A percentile compares a stretch with the other conserved stretches of the same genome.
These are phyloP conservation scores for Ophiostoma sp. DNA, from an alignment of 2,329 filamentous ascomycete species.

Conservation along the genomic window DNA sequence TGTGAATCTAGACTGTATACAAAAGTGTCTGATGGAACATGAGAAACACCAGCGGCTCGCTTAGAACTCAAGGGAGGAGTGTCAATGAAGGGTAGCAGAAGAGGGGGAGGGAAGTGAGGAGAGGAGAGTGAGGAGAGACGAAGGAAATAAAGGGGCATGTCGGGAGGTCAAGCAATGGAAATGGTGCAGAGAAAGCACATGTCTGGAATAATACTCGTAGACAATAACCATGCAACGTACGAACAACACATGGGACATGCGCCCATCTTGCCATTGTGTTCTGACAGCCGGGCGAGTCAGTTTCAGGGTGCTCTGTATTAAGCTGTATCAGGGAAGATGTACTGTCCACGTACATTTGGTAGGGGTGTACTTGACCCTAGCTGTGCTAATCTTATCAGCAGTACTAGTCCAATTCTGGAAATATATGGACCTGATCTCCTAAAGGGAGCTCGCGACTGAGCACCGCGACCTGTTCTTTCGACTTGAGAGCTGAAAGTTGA, in stretches of 20 bases:
- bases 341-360: not conserved
- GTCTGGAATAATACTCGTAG: not conserved
- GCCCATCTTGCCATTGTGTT: not conserved
- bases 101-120: not conserved
- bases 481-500: not conserved
- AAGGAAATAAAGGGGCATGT: too few species aligned
- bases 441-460: slow-evolving; percentile 6
- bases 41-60: too few species aligned
- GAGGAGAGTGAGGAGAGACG: not conserved
- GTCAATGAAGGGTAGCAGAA: too few species aligned
- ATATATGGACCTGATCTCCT: not conserved
- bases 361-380: not conserved
- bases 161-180: not conserved
- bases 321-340: not conserved
- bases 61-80: too few species aligned
- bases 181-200: not conserved
- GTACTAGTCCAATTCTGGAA: not conserved
- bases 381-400: not conserved
- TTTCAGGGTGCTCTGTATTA: not conserved
- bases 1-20: too few species aligned
- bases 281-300: not conserved
- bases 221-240: not conserved
- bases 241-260: not conserved
- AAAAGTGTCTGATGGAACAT: too few species aligned
- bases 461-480: slow-evolving; percentile 12